phyloP scores from a whole-genome alignment of 202 grass and related monocot species.

The Carex arenaria region DNA sequence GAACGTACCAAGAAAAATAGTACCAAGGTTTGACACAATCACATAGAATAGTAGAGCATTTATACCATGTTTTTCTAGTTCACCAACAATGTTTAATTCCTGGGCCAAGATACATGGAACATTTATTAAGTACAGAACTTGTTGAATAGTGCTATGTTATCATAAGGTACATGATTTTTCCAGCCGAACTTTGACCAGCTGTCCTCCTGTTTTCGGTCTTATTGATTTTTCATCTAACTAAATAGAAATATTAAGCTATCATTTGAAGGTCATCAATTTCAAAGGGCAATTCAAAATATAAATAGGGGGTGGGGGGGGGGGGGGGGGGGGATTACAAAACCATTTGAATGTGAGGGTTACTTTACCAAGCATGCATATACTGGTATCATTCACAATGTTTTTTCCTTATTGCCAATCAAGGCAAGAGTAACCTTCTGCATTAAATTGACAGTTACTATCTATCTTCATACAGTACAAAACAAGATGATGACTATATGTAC shows the following conservation, averaged over 20 bases:
- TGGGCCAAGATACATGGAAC: neutral
- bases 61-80: neutral
- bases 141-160: neutral
- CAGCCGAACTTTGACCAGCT: neutral
- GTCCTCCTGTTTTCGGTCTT: neutral
- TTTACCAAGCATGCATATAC: neutral
- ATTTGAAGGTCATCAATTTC: neutral
- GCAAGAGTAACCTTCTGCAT: neutral
- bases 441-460: neutral
- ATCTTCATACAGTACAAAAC: neutral
- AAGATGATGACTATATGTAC: neutral
- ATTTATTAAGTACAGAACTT: neutral
- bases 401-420: neutral
- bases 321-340: neutral
- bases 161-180: neutral
- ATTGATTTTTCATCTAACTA: neutral
- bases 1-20: neutral
- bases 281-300: neutral
- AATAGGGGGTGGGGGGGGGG: too few relatives aligned
- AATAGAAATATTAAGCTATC: neutral
- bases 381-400: neutral
- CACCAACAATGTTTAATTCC: conserved; percentile 3
- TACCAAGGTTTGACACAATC: neutral
- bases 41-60: neutral
- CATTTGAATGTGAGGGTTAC: neutral